Evolutionary conservation across 805 yeast species (phyloP), one percentile per base, ranked within the genome.

Genomic region (Nakazawaea anatomiae): DNA sequence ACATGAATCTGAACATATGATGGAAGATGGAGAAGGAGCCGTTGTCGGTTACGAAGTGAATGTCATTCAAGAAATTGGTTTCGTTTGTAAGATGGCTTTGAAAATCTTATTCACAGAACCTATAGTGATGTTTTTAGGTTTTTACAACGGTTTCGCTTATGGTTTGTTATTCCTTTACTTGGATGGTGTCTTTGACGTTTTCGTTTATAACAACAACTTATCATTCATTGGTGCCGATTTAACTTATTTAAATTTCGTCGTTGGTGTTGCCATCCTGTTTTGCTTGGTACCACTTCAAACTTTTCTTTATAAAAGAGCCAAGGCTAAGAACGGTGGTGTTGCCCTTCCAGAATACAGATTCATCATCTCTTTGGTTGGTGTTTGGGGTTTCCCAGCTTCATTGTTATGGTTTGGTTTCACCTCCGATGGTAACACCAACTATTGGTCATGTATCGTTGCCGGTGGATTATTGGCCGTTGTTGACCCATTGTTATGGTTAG

Each of bases 361-460:
- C 54, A 44, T 58, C 34, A 18, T 59, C 10, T 66, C 71, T 1
- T 55, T 67, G 48, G 65, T 67, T 30, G 59, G 65, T 3, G 69
- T 65, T 39, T 67, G 71, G 71, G 67, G 68, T 39, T 67, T 65
- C 64, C 71, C 70, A 50, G 56, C 63, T 30, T 65, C 69, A 6
- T 53, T 67, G 29, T 57, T 66, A 48, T 67, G 71, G 71, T 62
- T 67, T 44, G 70, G 62, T 4, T 67, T 66, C 58, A 67, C 70
- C 6, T 60, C 64, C 0, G 56, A 60, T 50, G 71, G 71, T 47
- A 43, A 53, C 11, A 58, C 57, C 41, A 64, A 53, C 53, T 66
- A 65, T 51, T 67, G 71, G 71, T 65, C 69, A 10, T 67, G 67
- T 48, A 62, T 67, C 36, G 49, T 62, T 40, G 71, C 71, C 11